Evolutionary conservation across 345 rosid species (phyloP).

Genomic region (Sonneratia caseolaris): DNA sequence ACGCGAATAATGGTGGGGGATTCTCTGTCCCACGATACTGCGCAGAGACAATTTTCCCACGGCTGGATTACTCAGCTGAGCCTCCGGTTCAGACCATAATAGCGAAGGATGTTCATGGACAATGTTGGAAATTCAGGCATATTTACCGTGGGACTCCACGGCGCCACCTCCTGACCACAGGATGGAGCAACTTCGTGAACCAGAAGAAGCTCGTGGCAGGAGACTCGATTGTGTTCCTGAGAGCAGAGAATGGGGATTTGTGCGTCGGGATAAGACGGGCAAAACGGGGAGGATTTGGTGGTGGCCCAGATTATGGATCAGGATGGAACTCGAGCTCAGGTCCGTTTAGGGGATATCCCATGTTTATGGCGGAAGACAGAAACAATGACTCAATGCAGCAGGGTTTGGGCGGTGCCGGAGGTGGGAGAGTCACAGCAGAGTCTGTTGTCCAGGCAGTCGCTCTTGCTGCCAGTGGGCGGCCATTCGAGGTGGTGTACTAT

Average conservation of each 20-base stretch:
- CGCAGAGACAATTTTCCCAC: constrained; percentile 89
- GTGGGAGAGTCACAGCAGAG: constrained; percentile 48
- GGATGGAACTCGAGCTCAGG: constrained; percentile 68
- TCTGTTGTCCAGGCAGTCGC: constrained; percentile 69
- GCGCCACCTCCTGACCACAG: constrained; percentile 92
- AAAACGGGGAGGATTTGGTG: constrained; percentile 56
- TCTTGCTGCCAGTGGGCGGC: constrained; percentile 51
- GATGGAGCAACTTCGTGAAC: constrained; percentile 97
- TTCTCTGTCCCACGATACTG: constrained; percentile 97
- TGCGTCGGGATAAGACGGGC: constrained; percentile 90
- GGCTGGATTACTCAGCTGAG: constrained; percentile 70
- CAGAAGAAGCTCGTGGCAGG: constrained; percentile 98
- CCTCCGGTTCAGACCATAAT: constrained; percentile 98
- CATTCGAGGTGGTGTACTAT: constrained; percentile 73
- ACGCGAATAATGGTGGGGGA: constrained; percentile 97
- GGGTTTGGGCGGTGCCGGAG: constrained; percentile 25
- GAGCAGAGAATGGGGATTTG: constrained; percentile 81
- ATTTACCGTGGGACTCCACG: constrained; percentile 94
- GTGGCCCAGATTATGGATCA: constrained; percentile 49
- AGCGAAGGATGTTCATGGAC: constrained; percentile 87
- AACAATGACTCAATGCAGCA: constrained; percentile 23
- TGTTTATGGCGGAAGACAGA: constrained; percentile 49
- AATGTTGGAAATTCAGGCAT: constrained; percentile 90
- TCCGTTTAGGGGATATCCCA: constrained; percentile 36
- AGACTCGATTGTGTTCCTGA: constrained; percentile 80